Base-by-base conservation (phyloP, 352 stramenopile genomes). In the Globisporangium uncinulatum region DNA sequence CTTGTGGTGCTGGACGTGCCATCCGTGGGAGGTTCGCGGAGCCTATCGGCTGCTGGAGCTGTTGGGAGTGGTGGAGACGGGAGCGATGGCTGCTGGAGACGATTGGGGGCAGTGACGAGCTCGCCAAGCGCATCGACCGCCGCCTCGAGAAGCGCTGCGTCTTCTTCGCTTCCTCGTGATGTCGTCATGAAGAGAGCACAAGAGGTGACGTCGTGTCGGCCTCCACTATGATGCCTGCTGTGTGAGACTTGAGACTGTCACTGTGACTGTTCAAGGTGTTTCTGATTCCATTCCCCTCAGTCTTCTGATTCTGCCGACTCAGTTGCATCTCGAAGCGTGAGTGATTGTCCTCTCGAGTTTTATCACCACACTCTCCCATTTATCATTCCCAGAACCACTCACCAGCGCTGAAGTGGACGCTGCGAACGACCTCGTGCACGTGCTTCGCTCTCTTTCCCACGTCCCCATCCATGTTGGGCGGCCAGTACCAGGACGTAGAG, bases 401-500 rank as follows among this genome's bases (percentile, higher is more conserved):
- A 39, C 7, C n/a, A 55, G 48, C 50, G 19, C 50, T 29, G 24
- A 29, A 29, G 24, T 29, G 24, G 24, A 29, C n/a, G n/a, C n/a
- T n/a, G n/a, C n/a, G n/a, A n/a, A n/a, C 34, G 34, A 39, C 20
- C 10, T 20, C 32, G 9, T 21, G 9, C 49, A 24, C 5, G 14
- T 10, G 17, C 17, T 21, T 19, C 0, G 19, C 41, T 17, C 5
- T 19, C 17, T 20, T 7, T 9, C 31, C 11, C n/a, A 14, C 0
- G 5, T 4, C 48, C 20, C 19, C 37, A 20, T 53, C 6, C 19
- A 65, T 65, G 59, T 42, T 60, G 32, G 52, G 52, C 52, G 59
- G 59, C 6, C 59, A 20, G 11, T 65, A 65, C 59, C 51, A 65
- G 48, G 59, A 65, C 31, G 53, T 56, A 31, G 59, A 54, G 15